phyloP scores from a whole-genome alignment of 345 rosid genomes.

The Salix viminalis region DNA sequence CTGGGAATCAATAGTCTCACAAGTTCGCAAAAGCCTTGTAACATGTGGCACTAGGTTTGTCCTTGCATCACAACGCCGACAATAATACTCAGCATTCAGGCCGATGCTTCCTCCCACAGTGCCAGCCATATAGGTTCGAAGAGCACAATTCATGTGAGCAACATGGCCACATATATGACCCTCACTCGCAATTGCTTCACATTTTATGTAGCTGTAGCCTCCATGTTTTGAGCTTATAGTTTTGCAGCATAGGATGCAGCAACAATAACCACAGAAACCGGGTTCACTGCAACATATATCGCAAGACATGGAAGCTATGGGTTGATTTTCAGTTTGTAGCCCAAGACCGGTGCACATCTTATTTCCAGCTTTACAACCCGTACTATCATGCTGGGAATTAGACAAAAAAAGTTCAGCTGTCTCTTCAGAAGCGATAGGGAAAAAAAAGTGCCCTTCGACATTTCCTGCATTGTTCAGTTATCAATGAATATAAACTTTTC shows the following conservation, averaged over 20 bases:
- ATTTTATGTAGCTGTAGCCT: slow-evolving; percentile 66
- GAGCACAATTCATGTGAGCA: slow-evolving; percentile 86
- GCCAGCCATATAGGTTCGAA: slow-evolving; percentile 80
- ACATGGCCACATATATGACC: slow-evolving; percentile 65
- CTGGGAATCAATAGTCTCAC: slow-evolving; percentile 47
- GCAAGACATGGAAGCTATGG: slow-evolving; percentile 50
- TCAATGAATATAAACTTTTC: neutral
- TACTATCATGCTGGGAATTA: slow-evolving; percentile 30
- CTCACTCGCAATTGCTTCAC: slow-evolving; percentile 54
- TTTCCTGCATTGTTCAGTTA: slow-evolving; percentile 24
- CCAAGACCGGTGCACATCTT: slow-evolving; percentile 48
- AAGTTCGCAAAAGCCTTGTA: slow-evolving; percentile 42
- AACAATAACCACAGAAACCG: slow-evolving; percentile 70
- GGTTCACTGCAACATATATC: slow-evolving; percentile 79
- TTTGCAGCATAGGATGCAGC: slow-evolving; percentile 80
- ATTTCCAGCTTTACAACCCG: slow-evolving; percentile 69
- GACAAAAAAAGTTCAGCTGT: slow-evolving; percentile 28
- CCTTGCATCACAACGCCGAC: slow-evolving; percentile 76
- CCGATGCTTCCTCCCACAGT: slow-evolving; percentile 78
- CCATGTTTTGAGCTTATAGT: slow-evolving; percentile 39
- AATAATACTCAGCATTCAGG: slow-evolving; percentile 83
- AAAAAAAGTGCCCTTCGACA: slow-evolving; percentile 12
- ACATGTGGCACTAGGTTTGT: slow-evolving; percentile 66
- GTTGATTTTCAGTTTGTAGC: slow-evolving; percentile 22
- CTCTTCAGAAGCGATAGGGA: slow-evolving; percentile 29